Evolutionary conservation across 257 asterid species (phyloP), one percentile per base, ranked within the genome.

Genomic region (Echium plantagineum): DNA sequence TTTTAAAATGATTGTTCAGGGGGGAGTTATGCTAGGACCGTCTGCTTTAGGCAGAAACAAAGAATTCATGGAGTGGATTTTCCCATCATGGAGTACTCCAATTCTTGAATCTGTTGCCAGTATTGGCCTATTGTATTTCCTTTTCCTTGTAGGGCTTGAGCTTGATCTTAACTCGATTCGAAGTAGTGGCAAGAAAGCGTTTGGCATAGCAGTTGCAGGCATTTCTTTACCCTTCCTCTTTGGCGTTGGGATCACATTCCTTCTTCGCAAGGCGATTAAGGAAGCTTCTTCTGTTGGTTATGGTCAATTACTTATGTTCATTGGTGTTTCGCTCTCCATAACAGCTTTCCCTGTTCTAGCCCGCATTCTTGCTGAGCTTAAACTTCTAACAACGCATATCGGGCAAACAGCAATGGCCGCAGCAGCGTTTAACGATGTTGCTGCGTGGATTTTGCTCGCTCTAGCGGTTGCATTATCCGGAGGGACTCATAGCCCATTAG

Each of bases 311-410:
- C 16, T 75, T 6, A 63, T 85, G 15, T 83, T 83, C 74, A 83
- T 83, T 69, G 89, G 85, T 18, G 86, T 85, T 1, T 77, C 91
- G 0, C 79, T 85, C 16, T 85, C 94, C 21, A 77, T 79, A 70
- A 84, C 93, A 0, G 91, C 88, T 35, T 81, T 84, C 42, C 93
- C 93, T 3, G 93, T 84, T 3, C 86, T 78, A 4, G 94, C 94
- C 0, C 80, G 91, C 4, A 75, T 85, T 6, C 68, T 85, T 0
- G 89, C 94, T 0, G 89, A 85, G 81, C 74, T 83, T 19, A 81
- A 81, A 57, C 82, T 85, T 8, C 80, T 85, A 7, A 85, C 84
- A 6, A 83, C 94, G 3, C 64, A 66, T 2, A 72, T 85, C 0
- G 88, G 91, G 0, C 83, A 81, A 32, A 77, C 81, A 0, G 91